These are phyloP conservation scores for Blastobotrys elegans DNA, from an alignment of 1,139 yeast genomes.

Conservation along the genomic window DNA sequence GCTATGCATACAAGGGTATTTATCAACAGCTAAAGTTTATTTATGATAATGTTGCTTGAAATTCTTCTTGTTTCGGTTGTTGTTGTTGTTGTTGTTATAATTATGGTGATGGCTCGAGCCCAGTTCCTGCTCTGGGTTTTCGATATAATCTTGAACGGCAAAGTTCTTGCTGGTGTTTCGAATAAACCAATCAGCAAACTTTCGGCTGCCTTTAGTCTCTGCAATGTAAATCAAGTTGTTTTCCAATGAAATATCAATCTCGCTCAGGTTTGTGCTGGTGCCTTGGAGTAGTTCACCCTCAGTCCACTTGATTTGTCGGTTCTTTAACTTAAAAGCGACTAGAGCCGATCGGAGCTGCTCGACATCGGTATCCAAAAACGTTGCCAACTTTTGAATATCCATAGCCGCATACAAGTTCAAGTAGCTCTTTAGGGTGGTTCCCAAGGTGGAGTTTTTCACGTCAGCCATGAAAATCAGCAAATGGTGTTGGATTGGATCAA, in stretches of 20 bases:
- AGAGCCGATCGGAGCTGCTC: slow-evolving; percentile 36
- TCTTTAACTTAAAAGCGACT: slow-evolving; percentile 42
- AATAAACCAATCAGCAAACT: slow-evolving; percentile 47
- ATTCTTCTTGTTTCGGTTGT: neutral
- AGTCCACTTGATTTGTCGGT: slow-evolving; percentile 42
- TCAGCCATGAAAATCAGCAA: slow-evolving; percentile 41
- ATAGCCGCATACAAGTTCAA: slow-evolving; percentile 44
- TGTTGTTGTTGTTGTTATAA: neutral
- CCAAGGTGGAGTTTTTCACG: slow-evolving; percentile 37
- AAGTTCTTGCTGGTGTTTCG: slow-evolving; percentile 44
- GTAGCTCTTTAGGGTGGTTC: slow-evolving; percentile 42
- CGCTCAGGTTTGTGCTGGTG: slow-evolving; percentile 38
- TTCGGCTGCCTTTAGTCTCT: slow-evolving; percentile 42
- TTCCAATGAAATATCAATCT: slow-evolving; percentile 41
- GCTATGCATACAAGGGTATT: slow-evolving; percentile 10
- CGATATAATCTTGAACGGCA: slow-evolving; percentile 40
- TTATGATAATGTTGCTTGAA: neutral
- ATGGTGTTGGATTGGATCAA: slow-evolving; percentile 42
- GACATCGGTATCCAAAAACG: slow-evolving; percentile 39
- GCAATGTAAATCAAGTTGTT: slow-evolving; percentile 42
- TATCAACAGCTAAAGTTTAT: neutral
- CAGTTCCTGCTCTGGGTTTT: slow-evolving; percentile 28
- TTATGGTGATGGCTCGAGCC: neutral
- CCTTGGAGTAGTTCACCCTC: slow-evolving; percentile 41
- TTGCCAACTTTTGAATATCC: slow-evolving; percentile 41